A percentile compares a stretch with the other conserved stretches of the same genome.
These are phyloP conservation scores for Malbranchea zuffiana DNA, from an alignment of 2,329 filamentous ascomycete genomes.

Conservation along the genomic window DNA sequence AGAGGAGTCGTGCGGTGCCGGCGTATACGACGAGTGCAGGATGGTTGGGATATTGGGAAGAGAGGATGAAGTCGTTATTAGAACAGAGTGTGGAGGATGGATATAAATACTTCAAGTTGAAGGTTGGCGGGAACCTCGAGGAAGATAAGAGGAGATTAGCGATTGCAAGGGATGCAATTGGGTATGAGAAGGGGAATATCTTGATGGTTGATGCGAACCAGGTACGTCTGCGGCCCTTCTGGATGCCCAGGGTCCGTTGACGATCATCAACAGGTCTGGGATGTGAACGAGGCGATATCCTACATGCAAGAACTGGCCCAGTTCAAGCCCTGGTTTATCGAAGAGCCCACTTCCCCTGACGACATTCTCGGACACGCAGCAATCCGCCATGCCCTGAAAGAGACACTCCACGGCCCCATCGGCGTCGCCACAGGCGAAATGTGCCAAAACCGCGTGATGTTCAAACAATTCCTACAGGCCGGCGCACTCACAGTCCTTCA, in stretches of 20 bases:
- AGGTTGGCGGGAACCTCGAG: conserved; percentile 65
- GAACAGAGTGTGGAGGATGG: conserved; percentile 64
- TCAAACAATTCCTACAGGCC: conserved; percentile 76
- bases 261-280: no score
- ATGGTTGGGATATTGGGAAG: conserved; percentile 83
- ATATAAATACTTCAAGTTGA: conserved; percentile 82
- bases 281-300: conserved; percentile 74
- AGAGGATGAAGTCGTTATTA: conserved; percentile 69
- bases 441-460: conserved; percentile 89
- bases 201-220: conserved; percentile 94
- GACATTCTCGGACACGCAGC: conserved; percentile 82
- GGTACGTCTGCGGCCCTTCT: no score
- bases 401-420: conserved; percentile 47
- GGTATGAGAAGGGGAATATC: conserved; percentile 70
- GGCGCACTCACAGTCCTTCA: conserved; percentile 81
- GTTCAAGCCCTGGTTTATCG: conserved; percentile 81
- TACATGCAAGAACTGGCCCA: conserved; percentile 75
- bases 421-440: conserved; percentile 88
- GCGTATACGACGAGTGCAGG: conserved; percentile 85
- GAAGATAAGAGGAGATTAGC: conserved; percentile 58
- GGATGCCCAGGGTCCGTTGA: no score
- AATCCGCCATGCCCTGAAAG: conserved; percentile 63
- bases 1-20: conserved; percentile 64
- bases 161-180: conserved; percentile 70
- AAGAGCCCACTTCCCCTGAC: conserved; percentile 84